Percentiles rank a stretch among this genome's conserved stretches.
Evolutionary conservation across 2,329 filamentous ascomycete genomes (phyloP).

Genomic region (Verticillium tricorpus): DNA sequence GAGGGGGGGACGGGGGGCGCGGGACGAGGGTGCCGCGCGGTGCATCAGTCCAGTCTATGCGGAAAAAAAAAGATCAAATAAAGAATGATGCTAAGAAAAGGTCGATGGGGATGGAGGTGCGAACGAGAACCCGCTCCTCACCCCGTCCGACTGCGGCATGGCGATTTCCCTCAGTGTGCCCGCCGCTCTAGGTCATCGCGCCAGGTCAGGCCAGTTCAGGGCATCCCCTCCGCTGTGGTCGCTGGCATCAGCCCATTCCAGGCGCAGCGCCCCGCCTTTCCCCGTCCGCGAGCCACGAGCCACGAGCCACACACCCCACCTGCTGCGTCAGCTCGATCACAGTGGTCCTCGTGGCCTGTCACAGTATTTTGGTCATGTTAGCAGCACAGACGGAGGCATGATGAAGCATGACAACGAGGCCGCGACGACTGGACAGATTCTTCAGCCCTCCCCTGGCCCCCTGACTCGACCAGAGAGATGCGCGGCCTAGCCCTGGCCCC

Average conservation of each 20-base stretch:
- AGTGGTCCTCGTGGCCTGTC: background rate
- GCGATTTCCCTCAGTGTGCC: background rate
- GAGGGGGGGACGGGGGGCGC: constrained; percentile 3
- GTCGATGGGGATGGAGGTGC: too few species aligned
- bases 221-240: background rate
- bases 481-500: background rate
- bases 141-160: background rate
- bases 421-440: background rate
- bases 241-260: background rate
- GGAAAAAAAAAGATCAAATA: background rate
- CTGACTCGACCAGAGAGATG: background rate
- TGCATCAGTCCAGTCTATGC: background rate
- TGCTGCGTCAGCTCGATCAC: background rate
- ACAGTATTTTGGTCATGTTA: too few species aligned
- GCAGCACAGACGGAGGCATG: too few species aligned
- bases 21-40: background rate
- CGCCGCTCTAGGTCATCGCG: background rate
- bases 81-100: background rate
- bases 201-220: background rate
- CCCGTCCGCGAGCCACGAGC: too few species aligned
- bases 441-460: background rate
- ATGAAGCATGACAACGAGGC: background rate
- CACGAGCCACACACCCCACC: background rate
- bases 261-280: background rate
- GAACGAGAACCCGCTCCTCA: background rate